Evolutionary conservation across 1,284 basidiomycete species (phyloP).

Genomic region (Trichosporon faecale): DNA sequence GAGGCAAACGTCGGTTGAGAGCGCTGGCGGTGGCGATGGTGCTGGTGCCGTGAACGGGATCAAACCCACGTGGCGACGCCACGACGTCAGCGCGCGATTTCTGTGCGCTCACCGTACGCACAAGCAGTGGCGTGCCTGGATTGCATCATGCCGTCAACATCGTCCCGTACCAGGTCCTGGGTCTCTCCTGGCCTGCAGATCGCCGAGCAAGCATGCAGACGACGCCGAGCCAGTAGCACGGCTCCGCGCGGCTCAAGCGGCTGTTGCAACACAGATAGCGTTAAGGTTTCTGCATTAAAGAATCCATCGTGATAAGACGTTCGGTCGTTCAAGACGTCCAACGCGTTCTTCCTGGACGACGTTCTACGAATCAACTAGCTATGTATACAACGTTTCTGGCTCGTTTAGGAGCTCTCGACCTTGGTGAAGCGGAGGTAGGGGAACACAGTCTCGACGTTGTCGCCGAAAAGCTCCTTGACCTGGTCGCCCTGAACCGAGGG

Average conservation of each 20-base stretch:
- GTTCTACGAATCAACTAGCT: neutral
- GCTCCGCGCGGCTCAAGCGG: neutral
- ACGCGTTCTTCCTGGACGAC: neutral
- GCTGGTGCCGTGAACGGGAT: neutral
- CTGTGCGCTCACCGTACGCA: neutral
- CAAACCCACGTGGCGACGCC: neutral
- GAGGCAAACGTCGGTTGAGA: neutral
- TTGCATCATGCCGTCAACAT: neutral
- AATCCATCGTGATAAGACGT: neutral
- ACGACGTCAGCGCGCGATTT: neutral
- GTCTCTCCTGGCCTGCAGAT: neutral
- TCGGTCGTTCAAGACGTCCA: neutral
- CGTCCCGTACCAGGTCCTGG: neutral
- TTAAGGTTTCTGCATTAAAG: neutral
- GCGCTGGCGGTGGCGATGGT: neutral
- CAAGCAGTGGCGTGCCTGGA: neutral
- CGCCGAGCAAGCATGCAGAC: neutral
- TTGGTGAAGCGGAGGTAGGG: slow-evolving; percentile 57
- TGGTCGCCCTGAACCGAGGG: slow-evolving; percentile 81
- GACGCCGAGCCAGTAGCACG: neutral
- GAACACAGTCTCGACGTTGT: slow-evolving; percentile 54
- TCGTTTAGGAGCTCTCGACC: neutral
- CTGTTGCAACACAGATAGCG: neutral
- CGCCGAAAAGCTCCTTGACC: slow-evolving; percentile 66
- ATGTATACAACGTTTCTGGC: neutral